Evolutionary conservation across 2,329 filamentous ascomycete genomes (phyloP).

Genomic region (Aspergillus melleus): DNA sequence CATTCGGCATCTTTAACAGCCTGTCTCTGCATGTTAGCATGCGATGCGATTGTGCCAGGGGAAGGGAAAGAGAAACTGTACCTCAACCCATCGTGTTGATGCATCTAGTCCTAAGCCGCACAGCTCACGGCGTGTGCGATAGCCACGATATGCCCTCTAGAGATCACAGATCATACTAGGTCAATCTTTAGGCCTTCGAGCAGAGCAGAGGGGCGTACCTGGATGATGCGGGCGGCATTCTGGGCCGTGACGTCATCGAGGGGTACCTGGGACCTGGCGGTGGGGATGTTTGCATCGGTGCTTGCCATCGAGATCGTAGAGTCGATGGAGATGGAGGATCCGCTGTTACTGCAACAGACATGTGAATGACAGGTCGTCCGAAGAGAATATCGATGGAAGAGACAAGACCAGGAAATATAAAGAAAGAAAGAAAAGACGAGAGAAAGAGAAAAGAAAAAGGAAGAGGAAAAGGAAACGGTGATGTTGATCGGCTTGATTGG

Average conservation of each 20-base stretch:
- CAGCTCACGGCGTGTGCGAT: slow-evolving; percentile 70
- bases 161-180: not conserved
- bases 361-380: not conserved
- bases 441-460: not conserved
- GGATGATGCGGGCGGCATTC: not conserved
- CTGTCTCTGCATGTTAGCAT: slow-evolving; percentile 25
- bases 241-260: not conserved
- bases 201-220: not conserved
- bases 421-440: not conserved
- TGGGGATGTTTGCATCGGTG: not conserved
- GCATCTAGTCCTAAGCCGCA: slow-evolving; percentile 68
- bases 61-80: not conserved
- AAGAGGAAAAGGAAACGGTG: too few species aligned
- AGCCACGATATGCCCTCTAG: slow-evolving; percentile 75
- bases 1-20: slow-evolving; percentile 59
- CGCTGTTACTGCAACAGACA: not conserved
- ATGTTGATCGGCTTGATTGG: too few species aligned
- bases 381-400: too few species aligned
- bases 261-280: not conserved
- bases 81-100: slow-evolving; percentile 44
- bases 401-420: too few species aligned
- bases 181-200: not conserved
- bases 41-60: not conserved
- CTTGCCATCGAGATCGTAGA: not conserved
- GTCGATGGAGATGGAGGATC: not conserved